These are phyloP conservation scores for Musa schizocarpa DNA, from an alignment of 176 grass and related monocot species.

Conservation along the genomic window DNA sequence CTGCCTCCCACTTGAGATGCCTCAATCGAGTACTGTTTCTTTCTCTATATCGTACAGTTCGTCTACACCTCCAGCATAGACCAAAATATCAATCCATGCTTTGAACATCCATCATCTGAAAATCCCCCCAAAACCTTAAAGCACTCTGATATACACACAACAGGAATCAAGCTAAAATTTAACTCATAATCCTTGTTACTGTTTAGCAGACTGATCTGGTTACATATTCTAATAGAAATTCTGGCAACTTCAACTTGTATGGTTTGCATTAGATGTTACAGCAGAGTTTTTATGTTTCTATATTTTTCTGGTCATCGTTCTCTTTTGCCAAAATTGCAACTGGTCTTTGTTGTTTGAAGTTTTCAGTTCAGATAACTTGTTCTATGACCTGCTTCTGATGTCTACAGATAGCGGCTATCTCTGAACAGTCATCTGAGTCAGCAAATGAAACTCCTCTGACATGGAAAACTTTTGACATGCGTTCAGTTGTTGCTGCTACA, in stretches of 20 bases:
- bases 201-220: too few species aligned
- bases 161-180: too few species aligned
- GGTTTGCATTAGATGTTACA: background rate
- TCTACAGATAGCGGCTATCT: conserved; percentile 78
- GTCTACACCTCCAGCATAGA: too few species aligned
- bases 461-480: conserved; percentile 91
- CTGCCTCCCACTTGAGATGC: too few species aligned
- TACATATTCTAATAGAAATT: too few species aligned
- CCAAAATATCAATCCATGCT: too few species aligned
- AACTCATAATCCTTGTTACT: too few species aligned
- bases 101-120: too few species aligned
- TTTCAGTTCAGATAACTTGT: background rate
- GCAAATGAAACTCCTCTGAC: conserved; percentile 29
- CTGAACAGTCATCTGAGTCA: conserved; percentile 52
- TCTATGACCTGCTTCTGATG: conserved; percentile 2
- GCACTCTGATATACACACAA: too few species aligned
- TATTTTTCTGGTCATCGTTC: background rate
- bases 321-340: background rate
- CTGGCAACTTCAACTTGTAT: background rate
- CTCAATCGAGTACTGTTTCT: too few species aligned
- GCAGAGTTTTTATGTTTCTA: background rate
- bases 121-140: too few species aligned
- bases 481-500: conserved; percentile 79
- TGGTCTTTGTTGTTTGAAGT: conserved; percentile 11
- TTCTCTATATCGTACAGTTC: too few species aligned